Evolutionary conservation across 1,284 basidiomycete genomes (phyloP), one percentile per base, ranked within the genome.

Genomic region (Trichosporon sp.): DNA sequence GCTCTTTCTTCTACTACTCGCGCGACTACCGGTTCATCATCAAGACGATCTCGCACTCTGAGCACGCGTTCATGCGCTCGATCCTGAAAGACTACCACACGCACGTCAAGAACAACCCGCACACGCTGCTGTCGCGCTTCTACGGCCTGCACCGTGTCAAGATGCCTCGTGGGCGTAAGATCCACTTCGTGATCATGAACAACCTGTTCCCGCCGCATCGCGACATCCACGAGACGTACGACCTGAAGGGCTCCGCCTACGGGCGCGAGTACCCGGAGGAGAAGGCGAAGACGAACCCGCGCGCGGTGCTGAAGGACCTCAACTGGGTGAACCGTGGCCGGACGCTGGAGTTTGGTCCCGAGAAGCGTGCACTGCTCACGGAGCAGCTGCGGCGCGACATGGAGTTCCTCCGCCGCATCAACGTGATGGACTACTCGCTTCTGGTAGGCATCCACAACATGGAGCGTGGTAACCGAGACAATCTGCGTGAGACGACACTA

Each of bases 151-250:
- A 99, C 74, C 89, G 95, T 61, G 95, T 99, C 70, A 98, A 99
- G 82, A 86, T 99, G 4, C 95, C 95, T 0, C 85, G 87, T 23
- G 95, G 95, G 0, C 85, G 86, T 60, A 99, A 99, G 83, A 98
- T 99, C 63, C 95, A 99, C 80, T 99, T 99, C 77, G 93, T 98
- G 63, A 96, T 99, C 81, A 98, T 99, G 95, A 99, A 99, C 84
- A 99, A 99, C 78, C 85, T 99, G 52, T 98, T 99, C 83, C 95
- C 95, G 0, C 90, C 95, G 0, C 95, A 98, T 81, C 88, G 92
- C 71, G 96, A 99, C 78, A 86, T 99, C 56, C 95, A 99, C 81
- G 95, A 98, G 83, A 96, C 95, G 33, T 99, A 91, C 78, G 95
- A 99, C 78, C 84, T 99, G 69, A 99, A 99, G 77, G 95, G 95